These are phyloP conservation scores for Alternaria sp. DNA, from an alignment of 2,329 filamentous ascomycete genomes.

Conservation along the genomic window DNA sequence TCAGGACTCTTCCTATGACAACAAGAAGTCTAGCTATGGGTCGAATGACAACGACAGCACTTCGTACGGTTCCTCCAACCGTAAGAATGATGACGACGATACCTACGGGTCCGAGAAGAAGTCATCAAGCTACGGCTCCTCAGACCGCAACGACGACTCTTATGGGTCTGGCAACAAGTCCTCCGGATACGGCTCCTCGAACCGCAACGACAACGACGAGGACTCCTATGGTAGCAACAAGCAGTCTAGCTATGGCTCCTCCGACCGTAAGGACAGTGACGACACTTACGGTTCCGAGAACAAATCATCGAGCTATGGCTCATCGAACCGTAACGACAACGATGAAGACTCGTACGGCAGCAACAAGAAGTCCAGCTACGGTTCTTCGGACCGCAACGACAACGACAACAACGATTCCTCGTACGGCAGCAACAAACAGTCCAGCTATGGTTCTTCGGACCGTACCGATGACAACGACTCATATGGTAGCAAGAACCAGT, in stretches of 20 bases:
- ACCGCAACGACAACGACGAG: slow-evolving; percentile 6
- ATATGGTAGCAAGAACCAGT: slow-evolving; percentile 7
- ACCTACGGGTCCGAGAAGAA: slow-evolving; percentile 7
- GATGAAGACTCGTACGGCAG: slow-evolving; percentile 4
- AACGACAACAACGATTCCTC: background rate
- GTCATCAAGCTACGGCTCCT: slow-evolving; percentile 6
- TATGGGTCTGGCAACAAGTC: slow-evolving; percentile 17
- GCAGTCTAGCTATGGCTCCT: slow-evolving; percentile 6
- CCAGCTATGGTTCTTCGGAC: background rate
- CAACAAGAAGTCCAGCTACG: slow-evolving; percentile 12
- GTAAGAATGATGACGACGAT: slow-evolving; percentile 3
- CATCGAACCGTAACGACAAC: slow-evolving; percentile 1
- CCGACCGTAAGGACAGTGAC: background rate
- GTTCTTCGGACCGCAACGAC: background rate
- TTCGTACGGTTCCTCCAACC: background rate
- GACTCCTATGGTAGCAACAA: slow-evolving; percentile 11
- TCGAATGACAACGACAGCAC: slow-evolving; percentile 4
- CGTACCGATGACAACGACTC: background rate
- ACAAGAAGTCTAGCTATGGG: slow-evolving; percentile 8
- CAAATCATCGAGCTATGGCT: slow-evolving; percentile 8
- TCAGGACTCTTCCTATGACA: slow-evolving; percentile 7
- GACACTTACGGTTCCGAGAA: slow-evolving; percentile 12
- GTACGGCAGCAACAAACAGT: slow-evolving; percentile 1
- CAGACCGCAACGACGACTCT: slow-evolving; percentile 7
- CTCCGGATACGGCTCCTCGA: slow-evolving; percentile 5